Percentiles rank a stretch among this genome's conserved stretches.
Evolutionary conservation across 192 early-diverging fungal genomes (phyloP).

Genomic region (Backusella mclennaniae): DNA sequence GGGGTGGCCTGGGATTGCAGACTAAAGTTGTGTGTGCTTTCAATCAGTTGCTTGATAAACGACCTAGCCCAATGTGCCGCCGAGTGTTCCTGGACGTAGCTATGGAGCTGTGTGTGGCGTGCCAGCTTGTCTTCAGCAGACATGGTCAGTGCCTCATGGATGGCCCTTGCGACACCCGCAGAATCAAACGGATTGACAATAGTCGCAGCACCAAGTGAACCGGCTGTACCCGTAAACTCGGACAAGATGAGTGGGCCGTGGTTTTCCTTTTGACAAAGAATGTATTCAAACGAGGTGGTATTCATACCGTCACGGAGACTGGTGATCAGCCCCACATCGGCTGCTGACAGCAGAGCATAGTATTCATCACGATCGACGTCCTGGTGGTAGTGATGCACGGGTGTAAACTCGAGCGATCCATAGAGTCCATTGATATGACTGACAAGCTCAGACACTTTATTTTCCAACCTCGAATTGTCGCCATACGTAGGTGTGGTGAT

Average conservation of each 20-base stretch:
- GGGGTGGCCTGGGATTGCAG: conserved; percentile 49
- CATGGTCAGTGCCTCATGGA: conserved; percentile 71
- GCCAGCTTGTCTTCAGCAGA: conserved; percentile 58
- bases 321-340: conserved; percentile 94
- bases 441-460: conserved; percentile 86
- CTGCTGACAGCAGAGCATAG: conserved; percentile 89
- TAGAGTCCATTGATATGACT: conserved; percentile 91
- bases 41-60: conserved; percentile 75
- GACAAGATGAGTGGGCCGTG: conserved; percentile 87
- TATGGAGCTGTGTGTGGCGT: conserved; percentile 62
- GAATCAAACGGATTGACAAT: conserved; percentile 92
- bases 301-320: conserved; percentile 99
- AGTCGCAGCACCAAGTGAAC: conserved; percentile 74
- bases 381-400: conserved; percentile 91
- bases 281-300: conserved; percentile 91
- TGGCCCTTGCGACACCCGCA: conserved; percentile 74
- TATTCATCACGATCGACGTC: conserved; percentile 96
- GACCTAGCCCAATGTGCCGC: conserved; percentile 85
- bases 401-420: conserved; percentile 93
- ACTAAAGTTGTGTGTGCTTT: conserved; percentile 39
- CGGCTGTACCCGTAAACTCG: conserved; percentile 96
- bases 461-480: conserved; percentile 68
- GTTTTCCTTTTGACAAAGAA: conserved; percentile 86
- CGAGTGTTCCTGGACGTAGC: conserved; percentile 79
- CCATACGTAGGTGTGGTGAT: conserved; percentile 86